These are phyloP conservation scores for Pleurotus giganteus DNA, from an alignment of 768 basidiomycete genomes.

Conservation along the genomic window DNA sequence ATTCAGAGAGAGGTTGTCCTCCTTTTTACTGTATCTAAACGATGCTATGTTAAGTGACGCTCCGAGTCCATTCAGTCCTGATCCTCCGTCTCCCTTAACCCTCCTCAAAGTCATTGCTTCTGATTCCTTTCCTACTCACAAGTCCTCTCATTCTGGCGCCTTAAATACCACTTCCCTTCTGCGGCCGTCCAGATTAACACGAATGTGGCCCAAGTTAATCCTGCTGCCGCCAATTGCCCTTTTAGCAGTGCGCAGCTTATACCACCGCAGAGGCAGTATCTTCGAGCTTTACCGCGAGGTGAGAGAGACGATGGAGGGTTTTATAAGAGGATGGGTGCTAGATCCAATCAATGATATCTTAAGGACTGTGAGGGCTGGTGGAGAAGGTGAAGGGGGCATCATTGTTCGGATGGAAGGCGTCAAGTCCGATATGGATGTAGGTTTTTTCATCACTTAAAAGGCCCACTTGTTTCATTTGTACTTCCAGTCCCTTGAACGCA, in stretches of 20 bases:
- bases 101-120: slow-evolving; percentile 18
- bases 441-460: slow-evolving; percentile 16
- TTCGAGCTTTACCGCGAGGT: slow-evolving; percentile 56
- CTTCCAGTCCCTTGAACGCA: slow-evolving; percentile 82
- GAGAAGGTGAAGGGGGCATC: slow-evolving; percentile 56
- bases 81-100: background rate
- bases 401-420: slow-evolving; percentile 83
- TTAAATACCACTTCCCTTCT: slow-evolving; percentile 39
- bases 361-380: slow-evolving; percentile 79
- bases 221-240: slow-evolving; percentile 69
- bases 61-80: background rate
- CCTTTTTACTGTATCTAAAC: slow-evolving; percentile 18
- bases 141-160: slow-evolving; percentile 25
- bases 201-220: slow-evolving; percentile 81
- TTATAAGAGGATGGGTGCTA: slow-evolving; percentile 80
- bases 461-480: background rate
- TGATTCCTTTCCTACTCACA: slow-evolving; percentile 26
- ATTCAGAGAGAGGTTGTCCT: slow-evolving; percentile 15
- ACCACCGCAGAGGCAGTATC: slow-evolving; percentile 59
- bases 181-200: slow-evolving; percentile 66
- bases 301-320: slow-evolving; percentile 64
- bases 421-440: slow-evolving; percentile 78
- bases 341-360: slow-evolving; percentile 83
- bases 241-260: slow-evolving; percentile 47
- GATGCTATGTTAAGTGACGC: background rate